Evolutionary conservation across 352 stramenopile species (phyloP).

Genomic region (Phytophthora tubulina): DNA sequence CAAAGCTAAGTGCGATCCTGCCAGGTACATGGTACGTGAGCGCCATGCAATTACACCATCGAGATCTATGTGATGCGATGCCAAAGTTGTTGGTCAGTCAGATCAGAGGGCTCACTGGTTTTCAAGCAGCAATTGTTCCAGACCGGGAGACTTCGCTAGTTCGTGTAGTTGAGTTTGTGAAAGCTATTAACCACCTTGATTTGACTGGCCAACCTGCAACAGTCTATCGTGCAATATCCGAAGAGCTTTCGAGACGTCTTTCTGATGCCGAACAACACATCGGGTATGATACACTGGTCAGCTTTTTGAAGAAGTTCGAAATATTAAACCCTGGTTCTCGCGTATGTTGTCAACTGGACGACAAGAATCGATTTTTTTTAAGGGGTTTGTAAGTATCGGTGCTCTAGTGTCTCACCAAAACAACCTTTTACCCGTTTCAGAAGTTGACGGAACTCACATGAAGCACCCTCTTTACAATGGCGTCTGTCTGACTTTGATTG

Average conservation of each 20-base stretch:
- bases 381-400: too few species aligned
- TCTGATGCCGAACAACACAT: background rate
- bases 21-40: background rate
- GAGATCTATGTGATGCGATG: background rate
- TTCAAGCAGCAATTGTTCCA: background rate
- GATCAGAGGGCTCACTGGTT: background rate
- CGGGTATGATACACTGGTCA: constrained; percentile 1
- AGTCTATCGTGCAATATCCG: background rate
- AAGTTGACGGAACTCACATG: constrained; percentile 14
- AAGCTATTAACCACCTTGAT: background rate
- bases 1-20: background rate
- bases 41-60: background rate
- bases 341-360: background rate
- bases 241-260: background rate
- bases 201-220: background rate
- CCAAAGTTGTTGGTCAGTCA: background rate
- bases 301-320: background rate
- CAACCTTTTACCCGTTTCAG: too few species aligned
- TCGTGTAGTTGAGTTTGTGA: background rate
- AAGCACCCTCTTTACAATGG: constrained; percentile 9
- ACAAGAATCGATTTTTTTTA: too few species aligned
- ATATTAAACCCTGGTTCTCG: background rate
- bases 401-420: too few species aligned
- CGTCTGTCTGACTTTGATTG: constrained; percentile 1
- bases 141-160: background rate